Evolutionary conservation across 805 yeast genomes (phyloP), one percentile per base, ranked within the genome.

Genomic region (Metschnikowia proteae): DNA sequence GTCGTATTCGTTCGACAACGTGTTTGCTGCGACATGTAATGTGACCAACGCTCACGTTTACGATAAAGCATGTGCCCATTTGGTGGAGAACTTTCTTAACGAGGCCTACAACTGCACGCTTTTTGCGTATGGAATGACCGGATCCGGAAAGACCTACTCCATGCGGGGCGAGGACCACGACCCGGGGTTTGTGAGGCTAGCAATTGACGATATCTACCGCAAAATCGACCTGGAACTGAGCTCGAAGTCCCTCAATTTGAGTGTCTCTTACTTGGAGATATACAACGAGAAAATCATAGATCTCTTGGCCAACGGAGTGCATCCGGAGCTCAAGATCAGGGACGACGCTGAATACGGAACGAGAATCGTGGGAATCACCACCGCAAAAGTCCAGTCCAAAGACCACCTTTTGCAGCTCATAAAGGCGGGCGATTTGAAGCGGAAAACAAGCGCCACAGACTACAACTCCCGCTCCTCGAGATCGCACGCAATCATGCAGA

Each of bases 121-220:
- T 0, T 89, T 92, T 64, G 97, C 98, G 0, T 89, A 89, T 60
- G 97, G 97, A 32, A 87, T 87, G 89, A 89, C 97, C 0, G 96
- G 96, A 0, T 85, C 95, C 1, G 97, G 97, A 8, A 89, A 89
- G 65, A 89, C 97, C 0, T 83, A 79, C 61, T 80, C 96, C 2
- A 89, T 89, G 96, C 84, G 83, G 53, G 96, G 96, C 29, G 71
- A 75, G 27, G 72, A 65, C 2, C 52, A 56, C 4, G 84, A 82
- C 52, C 82, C 84, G 0, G 96, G 96, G 3, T 74, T 89, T 43
- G 85, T 90, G 38, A 82, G 84, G 35, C 68, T 82, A 34, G 83
- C 92, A 4, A 83, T 84, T 9, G 71, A 75, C 47, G 78, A 79
- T 38, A 72, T 87, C 3, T 90, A 83, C 59, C 66, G 71, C 10